Base-by-base conservation (phyloP, 106 monocot genomes). In the Apostasia shenzhenica region DNA sequence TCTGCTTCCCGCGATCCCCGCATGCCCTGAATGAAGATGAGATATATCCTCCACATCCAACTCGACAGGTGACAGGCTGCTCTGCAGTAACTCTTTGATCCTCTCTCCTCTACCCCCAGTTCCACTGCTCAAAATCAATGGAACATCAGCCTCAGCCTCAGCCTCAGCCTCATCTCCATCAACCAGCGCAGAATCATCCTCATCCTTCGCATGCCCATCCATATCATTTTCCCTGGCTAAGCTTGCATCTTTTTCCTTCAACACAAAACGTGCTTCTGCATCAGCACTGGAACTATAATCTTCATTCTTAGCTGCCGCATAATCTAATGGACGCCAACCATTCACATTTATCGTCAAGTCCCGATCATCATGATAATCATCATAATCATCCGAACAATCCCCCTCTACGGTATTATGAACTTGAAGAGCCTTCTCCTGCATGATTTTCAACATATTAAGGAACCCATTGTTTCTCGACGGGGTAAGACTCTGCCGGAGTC, bases 401-500 rank as follows among this genome's bases (percentile, higher is more conserved):
- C 13, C 54, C 13, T 70, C 63, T 68, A 48, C 48, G 10, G 4
- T 54, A 72, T 57, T n/a, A 2, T 59, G 57, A 57, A 88, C 41
- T 52, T 88, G 67, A 12, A 81, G 67, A 2, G 95, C 88, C 63
- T 91, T 91, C 48, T 75, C 69, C 83, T 95, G 85, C 95, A 95
- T 95, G 45, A 88, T 78, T 59, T 69, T 81, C 38, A 91, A 67
- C 91, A 95, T 95, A 57, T 95, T 95, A 8, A 91, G 79, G 50
- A 95, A 82, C 38, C 95, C 95, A 26, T 92, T 95, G 57, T 95
- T 95, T 63, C 95, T 75, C 2, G 88, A 95, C 0, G 85, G 83
- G 14, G 91, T 82, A 14, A 94, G 70, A 79, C 87, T 88, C 81
- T 94, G 94, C 61, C 61, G 72, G 49, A 95, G 64, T n/a, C 91